A percentile compares a stretch with the other conserved stretches of the same genome.
Evolutionary conservation across 768 basidiomycete genomes (phyloP).

Genomic region (Lactarius hengduanensis): DNA sequence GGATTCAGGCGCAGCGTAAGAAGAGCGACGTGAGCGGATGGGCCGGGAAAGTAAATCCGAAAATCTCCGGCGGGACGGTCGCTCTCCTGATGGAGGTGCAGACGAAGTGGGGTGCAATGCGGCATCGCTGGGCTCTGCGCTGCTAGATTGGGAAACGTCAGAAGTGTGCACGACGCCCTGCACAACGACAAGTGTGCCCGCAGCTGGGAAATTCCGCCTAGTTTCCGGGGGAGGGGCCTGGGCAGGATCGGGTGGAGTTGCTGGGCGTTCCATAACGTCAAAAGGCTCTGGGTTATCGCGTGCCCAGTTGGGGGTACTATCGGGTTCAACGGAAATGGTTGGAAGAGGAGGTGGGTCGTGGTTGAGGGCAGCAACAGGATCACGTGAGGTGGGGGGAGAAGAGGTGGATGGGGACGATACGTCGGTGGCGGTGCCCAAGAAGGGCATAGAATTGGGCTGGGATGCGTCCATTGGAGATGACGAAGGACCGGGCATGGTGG

Average conservation of each 20-base stretch:
- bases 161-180: conserved; percentile 82
- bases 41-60: conserved; percentile 24
- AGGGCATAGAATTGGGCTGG: conserved; percentile 2
- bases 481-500: conserved; percentile 10
- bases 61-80: conserved; percentile 14
- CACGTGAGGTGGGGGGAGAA: conserved; percentile 19
- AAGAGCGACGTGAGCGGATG: conserved; percentile 28
- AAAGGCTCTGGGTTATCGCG: conserved; percentile 16
- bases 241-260: conserved; percentile 27
- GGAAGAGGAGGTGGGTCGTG: conserved; percentile 19
- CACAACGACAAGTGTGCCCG: conserved; percentile 78
- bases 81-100: conserved; percentile 22
- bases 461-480: conserved; percentile 10
- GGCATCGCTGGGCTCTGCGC: conserved; percentile 19
- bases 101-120: conserved; percentile 10
- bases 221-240: conserved; percentile 30
- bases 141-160: conserved; percentile 46
- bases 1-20: conserved; percentile 24
- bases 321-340: conserved; percentile 1
- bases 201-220: conserved; percentile 60
- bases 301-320: neutral
- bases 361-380: conserved; percentile 25
- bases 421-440: conserved; percentile 13
- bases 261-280: conserved; percentile 25
- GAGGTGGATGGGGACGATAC: conserved; percentile 5